Conservation (phyloP, 495 filamentous ascomycete genomes). For the Schizothecium vesticola region DNA sequence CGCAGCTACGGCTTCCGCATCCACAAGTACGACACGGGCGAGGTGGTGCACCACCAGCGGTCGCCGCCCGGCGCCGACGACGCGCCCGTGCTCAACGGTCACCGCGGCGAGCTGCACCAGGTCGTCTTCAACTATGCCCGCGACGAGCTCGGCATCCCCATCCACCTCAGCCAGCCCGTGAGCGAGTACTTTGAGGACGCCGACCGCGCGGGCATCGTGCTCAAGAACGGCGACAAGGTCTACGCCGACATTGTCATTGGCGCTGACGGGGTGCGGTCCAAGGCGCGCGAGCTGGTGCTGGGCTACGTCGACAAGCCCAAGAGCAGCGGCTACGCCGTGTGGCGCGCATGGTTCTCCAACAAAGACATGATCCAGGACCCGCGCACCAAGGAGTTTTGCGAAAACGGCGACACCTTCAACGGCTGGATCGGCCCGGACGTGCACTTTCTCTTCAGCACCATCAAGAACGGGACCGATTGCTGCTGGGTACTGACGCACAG, state of each 20-base stretch:
- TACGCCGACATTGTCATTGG: conserved; percentile 53
- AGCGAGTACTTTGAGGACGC: conserved; percentile 54
- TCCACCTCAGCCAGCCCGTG: conserved; percentile 49
- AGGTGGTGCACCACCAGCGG: conserved; percentile 53
- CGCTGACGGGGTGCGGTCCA: conserved; percentile 56
- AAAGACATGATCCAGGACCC: conserved; percentile 56
- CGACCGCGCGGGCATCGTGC: conserved; percentile 46
- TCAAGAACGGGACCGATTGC: conserved; percentile 56
- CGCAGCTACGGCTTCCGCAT: conserved; percentile 52
- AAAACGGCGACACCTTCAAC: conserved; percentile 58
- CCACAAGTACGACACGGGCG: conserved; percentile 57
- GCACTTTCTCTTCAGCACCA: conserved; percentile 55
- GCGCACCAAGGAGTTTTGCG: conserved; percentile 52
- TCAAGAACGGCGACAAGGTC: conserved; percentile 48
- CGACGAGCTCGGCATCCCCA: conserved; percentile 50
- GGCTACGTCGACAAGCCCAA: conserved; percentile 57
- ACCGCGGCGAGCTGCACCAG: conserved; percentile 54
- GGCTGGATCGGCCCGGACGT: conserved; percentile 56
- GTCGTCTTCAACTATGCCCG: conserved; percentile 54
- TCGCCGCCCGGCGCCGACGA: conserved; percentile 39
- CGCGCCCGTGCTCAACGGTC: conserved; percentile 57
- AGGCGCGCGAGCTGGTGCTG: conserved; percentile 52
- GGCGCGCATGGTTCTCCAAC: conserved; percentile 55
- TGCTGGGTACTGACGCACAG: conserved; percentile 61
- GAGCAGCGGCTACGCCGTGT: conserved; percentile 55